Evolutionary conservation across 331 rosid species (phyloP).

Genomic region (Malus hybrid): DNA sequence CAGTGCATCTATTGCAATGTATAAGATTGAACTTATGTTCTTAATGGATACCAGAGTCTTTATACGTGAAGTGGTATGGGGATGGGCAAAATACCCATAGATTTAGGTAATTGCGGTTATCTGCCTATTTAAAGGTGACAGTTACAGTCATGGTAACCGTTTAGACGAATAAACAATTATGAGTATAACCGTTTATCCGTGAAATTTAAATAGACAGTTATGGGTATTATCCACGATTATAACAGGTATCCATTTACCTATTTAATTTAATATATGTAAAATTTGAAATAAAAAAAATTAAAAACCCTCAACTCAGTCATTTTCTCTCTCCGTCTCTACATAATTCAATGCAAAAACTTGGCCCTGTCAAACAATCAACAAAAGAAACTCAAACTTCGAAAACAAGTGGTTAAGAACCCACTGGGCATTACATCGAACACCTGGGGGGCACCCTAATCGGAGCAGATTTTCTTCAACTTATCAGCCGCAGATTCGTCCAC

Average conservation of each 20-base stretch:
- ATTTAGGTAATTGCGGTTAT: too few relatives aligned
- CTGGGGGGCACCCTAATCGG: slow-evolving; percentile 2
- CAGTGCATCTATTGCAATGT: not conserved
- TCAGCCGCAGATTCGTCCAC: slow-evolving; percentile 65
- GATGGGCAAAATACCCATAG: too few relatives aligned
- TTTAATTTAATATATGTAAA: too few relatives aligned
- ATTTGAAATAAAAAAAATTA: too few relatives aligned
- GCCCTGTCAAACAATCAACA: not conserved
- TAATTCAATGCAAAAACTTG: not conserved
- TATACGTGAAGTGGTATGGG: not conserved
- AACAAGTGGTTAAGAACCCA: not conserved
- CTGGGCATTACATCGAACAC: slow-evolving; percentile 17
- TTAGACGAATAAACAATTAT: too few relatives aligned
- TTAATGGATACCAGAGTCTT: not conserved
- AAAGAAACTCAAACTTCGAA: not conserved
- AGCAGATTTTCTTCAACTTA: slow-evolving; percentile 34
- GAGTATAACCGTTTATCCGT: too few relatives aligned
- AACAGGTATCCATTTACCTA: too few relatives aligned
- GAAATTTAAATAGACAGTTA: too few relatives aligned
- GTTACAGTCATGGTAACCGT: too few relatives aligned
- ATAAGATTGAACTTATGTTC: not conserved
- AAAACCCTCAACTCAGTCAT: too few relatives aligned
- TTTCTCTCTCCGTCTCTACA: not conserved
- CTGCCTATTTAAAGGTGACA: too few relatives aligned
- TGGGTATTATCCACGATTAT: too few relatives aligned